Conservation (phyloP, 306 rosid genomes). For the Mucuna pruriens region DNA sequence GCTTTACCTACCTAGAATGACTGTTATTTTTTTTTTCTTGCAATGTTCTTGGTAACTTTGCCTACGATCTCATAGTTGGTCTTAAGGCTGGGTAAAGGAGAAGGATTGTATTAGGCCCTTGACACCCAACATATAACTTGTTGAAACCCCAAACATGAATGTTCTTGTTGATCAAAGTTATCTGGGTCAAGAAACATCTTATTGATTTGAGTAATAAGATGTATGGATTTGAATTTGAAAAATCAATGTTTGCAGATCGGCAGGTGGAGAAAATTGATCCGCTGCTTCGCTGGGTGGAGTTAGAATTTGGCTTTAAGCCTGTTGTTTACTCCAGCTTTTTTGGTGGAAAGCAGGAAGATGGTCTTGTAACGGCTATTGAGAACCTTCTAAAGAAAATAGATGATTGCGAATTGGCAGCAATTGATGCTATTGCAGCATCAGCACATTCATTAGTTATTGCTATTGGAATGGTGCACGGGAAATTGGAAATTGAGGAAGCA, state of each 20-base stretch:
- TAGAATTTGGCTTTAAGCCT: conserved; percentile 88
- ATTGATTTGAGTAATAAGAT: neutral
- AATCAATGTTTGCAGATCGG: conserved; percentile 54
- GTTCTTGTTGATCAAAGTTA: conserved; percentile 10
- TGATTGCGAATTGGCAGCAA: conserved; percentile 83
- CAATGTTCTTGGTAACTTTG: neutral
- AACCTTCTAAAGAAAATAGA: conserved; percentile 64
- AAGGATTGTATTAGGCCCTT: too few species aligned
- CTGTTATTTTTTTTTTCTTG: neutral
- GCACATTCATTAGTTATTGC: conserved; percentile 81
- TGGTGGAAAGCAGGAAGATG: conserved; percentile 86
- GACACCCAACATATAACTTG: too few species aligned
- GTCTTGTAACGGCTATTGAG: conserved; percentile 68
- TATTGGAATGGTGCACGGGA: conserved; percentile 60
- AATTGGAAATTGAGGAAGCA: conserved; percentile 81
- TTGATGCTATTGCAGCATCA: conserved; percentile 83
- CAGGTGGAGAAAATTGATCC: conserved; percentile 92
- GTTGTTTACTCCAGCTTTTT: conserved; percentile 68
- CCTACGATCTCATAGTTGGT: too few species aligned
- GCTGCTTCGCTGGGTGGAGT: conserved; percentile 76
- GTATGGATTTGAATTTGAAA: conserved; percentile 16
- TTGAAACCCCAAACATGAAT: neutral
- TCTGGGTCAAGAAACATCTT: conserved; percentile 17
- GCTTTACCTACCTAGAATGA: conserved; percentile 9
- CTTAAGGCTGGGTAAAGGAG: too few species aligned